phyloP scores from a whole-genome alignment of 345 rosid species.

The Raphanus raphanistrum region DNA sequence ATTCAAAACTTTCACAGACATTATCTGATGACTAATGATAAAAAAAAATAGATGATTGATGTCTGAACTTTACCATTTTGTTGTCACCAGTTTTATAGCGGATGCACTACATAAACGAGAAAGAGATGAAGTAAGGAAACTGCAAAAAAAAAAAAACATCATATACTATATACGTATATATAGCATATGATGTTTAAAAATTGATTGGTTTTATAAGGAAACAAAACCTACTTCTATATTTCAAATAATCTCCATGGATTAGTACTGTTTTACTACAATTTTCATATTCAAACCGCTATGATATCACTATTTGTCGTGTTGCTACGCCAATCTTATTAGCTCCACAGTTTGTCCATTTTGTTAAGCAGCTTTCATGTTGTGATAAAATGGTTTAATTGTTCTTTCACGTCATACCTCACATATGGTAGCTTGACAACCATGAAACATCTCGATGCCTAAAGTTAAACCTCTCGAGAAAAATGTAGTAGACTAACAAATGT shows the following conservation, averaged over 20 bases:
- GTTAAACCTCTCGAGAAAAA: constrained; percentile 1
- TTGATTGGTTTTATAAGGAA: not conserved
- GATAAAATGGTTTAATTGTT: not conserved
- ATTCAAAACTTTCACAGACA: not conserved
- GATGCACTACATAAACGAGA: not conserved
- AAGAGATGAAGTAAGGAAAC: not conserved
- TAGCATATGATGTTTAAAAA: not conserved
- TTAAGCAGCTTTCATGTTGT: not conserved
- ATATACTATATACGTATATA: not conserved
- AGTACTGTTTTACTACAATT: not conserved
- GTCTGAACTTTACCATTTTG: constrained; percentile 10
- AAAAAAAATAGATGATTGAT: not conserved
- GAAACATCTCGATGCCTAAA: not conserved
- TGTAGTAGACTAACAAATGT: not conserved
- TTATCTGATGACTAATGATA: not conserved
- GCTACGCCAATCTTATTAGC: not conserved
- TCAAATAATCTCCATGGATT: not conserved
- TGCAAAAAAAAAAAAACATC: not conserved
- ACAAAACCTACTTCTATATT: not conserved
- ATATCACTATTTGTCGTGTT: not conserved
- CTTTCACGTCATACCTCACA: not conserved
- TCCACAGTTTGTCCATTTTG: not conserved
- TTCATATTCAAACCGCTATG: not conserved
- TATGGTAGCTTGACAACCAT: not conserved
- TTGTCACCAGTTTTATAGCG: not conserved